Evolutionary conservation across 2,329 filamentous ascomycete genomes (phyloP).

Genomic region (Calycina herbarum): DNA sequence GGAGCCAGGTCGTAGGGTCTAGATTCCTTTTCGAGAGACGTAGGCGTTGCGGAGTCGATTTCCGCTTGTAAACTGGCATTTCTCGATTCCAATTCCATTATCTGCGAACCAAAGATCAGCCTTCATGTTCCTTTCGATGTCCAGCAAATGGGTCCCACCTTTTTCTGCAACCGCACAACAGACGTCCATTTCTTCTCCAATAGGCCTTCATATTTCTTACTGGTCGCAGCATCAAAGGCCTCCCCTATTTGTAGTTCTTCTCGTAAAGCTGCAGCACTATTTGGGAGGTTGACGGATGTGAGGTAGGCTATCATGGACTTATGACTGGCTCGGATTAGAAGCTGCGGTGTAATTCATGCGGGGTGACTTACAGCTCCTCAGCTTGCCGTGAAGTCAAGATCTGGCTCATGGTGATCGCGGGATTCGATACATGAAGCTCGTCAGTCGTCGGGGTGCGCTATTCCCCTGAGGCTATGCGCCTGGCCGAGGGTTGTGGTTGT

Average conservation of each 20-base stretch:
- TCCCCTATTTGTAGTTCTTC: slow-evolving; percentile 72
- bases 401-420: slow-evolving; percentile 61
- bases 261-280: slow-evolving; percentile 69
- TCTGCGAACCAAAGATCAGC: slow-evolving; percentile 50
- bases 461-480: slow-evolving; percentile 28
- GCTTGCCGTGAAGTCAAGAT: slow-evolving; percentile 78
- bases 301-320: slow-evolving; percentile 93
- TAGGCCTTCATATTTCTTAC: slow-evolving; percentile 91
- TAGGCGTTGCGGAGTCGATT: slow-evolving; percentile 78
- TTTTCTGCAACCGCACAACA: slow-evolving; percentile 91
- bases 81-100: slow-evolving; percentile 87
- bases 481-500: slow-evolving; percentile 14
- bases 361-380: slow-evolving; percentile 74
- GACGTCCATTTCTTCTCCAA: slow-evolving; percentile 99
- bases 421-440: slow-evolving; percentile 33
- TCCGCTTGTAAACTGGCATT: slow-evolving; percentile 75
- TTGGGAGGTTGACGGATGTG: slow-evolving; percentile 68
- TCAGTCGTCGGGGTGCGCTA: slow-evolving; percentile 16
- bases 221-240: slow-evolving; percentile 73
- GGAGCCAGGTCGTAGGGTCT: slow-evolving; percentile 84
- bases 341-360: slow-evolving; percentile 20
- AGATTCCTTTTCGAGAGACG: slow-evolving; percentile 72
- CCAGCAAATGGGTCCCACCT: slow-evolving; percentile 53
- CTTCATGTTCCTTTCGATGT: background rate
- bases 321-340: slow-evolving; percentile 58